Base-by-base conservation (phyloP, 1,284 basidiomycete genomes). In the Pseudozyma sp. region DNA sequence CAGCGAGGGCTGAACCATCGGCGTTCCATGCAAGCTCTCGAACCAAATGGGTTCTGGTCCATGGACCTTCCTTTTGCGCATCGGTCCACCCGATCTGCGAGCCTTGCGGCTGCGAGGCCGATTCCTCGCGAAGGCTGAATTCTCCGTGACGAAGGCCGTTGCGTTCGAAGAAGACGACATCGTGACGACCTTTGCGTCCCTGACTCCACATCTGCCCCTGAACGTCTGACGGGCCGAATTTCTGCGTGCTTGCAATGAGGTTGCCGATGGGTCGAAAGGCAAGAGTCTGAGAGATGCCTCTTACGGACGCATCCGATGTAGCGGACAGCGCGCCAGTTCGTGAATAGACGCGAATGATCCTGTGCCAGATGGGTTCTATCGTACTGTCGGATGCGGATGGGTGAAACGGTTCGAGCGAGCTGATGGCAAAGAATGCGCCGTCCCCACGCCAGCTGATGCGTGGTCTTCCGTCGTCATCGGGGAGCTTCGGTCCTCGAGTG, bases 391-490 rank as follows among this genome's bases (percentile, higher is more conserved):
- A 52, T 24, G 39, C 40, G 19, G 47, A 10, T 34, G 60, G 39
- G 45, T 45, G 43, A 54, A 60, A 74, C 0, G 79, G 63, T 59
- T 89, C 88, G 29, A 92, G 87, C 0, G 90, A 89, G 4, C 92
- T 95, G 34, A 98, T 89, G 39, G 90, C 91, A 81, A 98, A 98
- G 86, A 90, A 93, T 0, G 92, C 88, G 5, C 91, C 94, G 82
- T 99, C 97, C 1, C 94, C 94, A 47, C 96, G 89, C 94, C 97
- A 99, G 54, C 91, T 92, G 66, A 99, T 90, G 11, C 91, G 89
- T 1, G 92, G 91, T 17, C 87, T 80, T 0, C 81, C 85, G 70
- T 95, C 91, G 79, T 97, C 94, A 67, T 92, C 90, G 1, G 62
- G 63, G 0, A 91, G 67, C 34, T 84, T 85, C 19, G 84, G 84